Conservation (phyloP, 2,329 filamentous ascomycete genomes). For the Trichoderma hamatum region DNA sequence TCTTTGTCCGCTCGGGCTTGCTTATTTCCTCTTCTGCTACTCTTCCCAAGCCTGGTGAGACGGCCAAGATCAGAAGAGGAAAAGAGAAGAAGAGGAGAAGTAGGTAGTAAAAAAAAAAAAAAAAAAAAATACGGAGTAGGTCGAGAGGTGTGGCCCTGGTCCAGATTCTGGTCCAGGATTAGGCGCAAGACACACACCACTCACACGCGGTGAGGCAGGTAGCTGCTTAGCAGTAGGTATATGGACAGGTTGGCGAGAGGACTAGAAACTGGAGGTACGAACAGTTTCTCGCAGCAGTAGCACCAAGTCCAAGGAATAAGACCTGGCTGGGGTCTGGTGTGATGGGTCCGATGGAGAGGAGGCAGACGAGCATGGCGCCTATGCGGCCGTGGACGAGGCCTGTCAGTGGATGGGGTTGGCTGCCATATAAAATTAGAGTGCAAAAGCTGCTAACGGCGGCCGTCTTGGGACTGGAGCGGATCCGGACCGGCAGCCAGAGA, state of each 20-base stretch:
- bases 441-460: conserved; percentile 23
- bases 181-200: conserved; percentile 13
- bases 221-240: conserved; percentile 23
- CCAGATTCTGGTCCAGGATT: not conserved
- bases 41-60: not conserved
- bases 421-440: conserved; percentile 51
- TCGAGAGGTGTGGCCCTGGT: not conserved
- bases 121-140: conserved; percentile 7
- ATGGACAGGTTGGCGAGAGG: conserved; percentile 17
- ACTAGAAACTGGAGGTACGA: conserved; percentile 7
- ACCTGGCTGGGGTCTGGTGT: conserved; percentile 33
- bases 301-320: conserved; percentile 16
- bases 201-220: conserved; percentile 16
- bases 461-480: conserved; percentile 23
- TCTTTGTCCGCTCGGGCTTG: not conserved
- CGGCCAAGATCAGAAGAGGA: conserved; percentile 5
- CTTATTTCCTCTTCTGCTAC: not conserved
- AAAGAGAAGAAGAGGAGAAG: conserved; percentile 9
- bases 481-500: conserved; percentile 25
- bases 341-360: conserved; percentile 37
- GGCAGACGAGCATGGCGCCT: conserved; percentile 50
- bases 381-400: conserved; percentile 43
- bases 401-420: conserved; percentile 48
- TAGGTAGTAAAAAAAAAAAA: not conserved
- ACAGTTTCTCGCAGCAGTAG: not conserved